phyloP scores from a whole-genome alignment of 1,284 basidiomycete genomes.

The Naganishia albida region DNA sequence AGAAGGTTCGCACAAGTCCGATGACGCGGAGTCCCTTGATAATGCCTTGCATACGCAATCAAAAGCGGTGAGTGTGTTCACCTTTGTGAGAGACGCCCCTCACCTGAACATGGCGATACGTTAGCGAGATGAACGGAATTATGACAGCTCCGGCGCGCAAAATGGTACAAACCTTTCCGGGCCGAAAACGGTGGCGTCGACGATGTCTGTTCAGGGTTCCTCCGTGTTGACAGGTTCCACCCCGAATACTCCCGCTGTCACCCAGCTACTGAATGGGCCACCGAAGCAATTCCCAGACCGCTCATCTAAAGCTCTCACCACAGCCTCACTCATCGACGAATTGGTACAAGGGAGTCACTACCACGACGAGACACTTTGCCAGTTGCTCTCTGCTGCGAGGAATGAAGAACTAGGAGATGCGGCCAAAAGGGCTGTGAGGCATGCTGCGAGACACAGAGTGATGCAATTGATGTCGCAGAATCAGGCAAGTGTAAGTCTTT shows the following conservation, averaged over 20 bases:
- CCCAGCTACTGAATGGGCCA: neutral
- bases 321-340: constrained; percentile 44
- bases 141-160: too few species aligned
- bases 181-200: neutral
- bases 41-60: too few species aligned
- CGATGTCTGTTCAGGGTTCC: constrained; percentile 10
- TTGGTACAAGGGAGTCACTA: constrained; percentile 46
- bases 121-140: too few species aligned
- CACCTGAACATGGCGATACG: too few species aligned
- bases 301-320: constrained; percentile 41
- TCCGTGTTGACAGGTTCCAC: neutral
- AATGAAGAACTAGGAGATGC: constrained; percentile 49
- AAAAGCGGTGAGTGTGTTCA: too few species aligned
- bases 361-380: constrained; percentile 53
- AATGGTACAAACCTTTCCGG: too few species aligned
- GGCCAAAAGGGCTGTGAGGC: constrained; percentile 49
- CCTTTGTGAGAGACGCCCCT: too few species aligned
- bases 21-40: too few species aligned
- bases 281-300: neutral
- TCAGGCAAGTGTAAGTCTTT: neutral
- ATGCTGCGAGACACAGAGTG: constrained; percentile 49
- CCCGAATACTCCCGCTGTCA: neutral
- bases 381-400: constrained; percentile 49
- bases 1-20: too few species aligned
- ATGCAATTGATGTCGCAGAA: constrained; percentile 42